Evolutionary conservation across 2,329 filamentous ascomycete genomes (phyloP).

Genomic region (Aspergillus eucalypticola): DNA sequence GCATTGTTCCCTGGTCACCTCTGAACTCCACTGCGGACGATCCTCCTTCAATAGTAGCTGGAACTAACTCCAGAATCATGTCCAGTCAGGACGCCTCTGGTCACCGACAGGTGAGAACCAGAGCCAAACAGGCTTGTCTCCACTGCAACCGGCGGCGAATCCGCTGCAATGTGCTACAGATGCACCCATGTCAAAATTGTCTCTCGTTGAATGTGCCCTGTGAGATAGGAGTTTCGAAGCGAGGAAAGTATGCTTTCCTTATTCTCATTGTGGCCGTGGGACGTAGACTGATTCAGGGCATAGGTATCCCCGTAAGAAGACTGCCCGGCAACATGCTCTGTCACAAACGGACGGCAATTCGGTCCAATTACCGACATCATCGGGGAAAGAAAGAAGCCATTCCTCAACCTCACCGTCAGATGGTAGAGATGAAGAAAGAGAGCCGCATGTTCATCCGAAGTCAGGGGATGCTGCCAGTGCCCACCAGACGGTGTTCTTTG

Average conservation of each 20-base stretch:
- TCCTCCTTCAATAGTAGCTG: no score
- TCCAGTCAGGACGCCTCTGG: neutral
- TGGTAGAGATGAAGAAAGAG: neutral
- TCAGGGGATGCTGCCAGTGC: neutral
- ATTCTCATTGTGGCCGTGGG: neutral
- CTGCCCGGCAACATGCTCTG: neutral
- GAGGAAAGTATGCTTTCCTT: slow-evolving; percentile 42
- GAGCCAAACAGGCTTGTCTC: slow-evolving; percentile 47
- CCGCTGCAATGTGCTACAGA: slow-evolving; percentile 49
- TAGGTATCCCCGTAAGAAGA: slow-evolving; percentile 27
- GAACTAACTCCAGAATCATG: neutral
- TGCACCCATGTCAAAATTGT: slow-evolving; percentile 48
- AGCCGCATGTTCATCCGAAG: neutral
- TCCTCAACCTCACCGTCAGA: no score
- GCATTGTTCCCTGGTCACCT: neutral
- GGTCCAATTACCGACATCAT: neutral
- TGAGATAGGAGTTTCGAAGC: slow-evolving; percentile 45
- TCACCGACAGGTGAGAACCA: slow-evolving; percentile 15
- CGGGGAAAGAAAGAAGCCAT: neutral
- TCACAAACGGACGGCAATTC: neutral
- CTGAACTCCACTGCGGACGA: neutral
- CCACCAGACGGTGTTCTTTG: slow-evolving; percentile 43
- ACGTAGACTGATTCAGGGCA: neutral
- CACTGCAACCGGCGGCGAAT: slow-evolving; percentile 49
- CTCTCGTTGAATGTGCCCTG: slow-evolving; percentile 38